Conservation (phyloP, 306 rosid species). For the Cucurbita pepo region DNA sequence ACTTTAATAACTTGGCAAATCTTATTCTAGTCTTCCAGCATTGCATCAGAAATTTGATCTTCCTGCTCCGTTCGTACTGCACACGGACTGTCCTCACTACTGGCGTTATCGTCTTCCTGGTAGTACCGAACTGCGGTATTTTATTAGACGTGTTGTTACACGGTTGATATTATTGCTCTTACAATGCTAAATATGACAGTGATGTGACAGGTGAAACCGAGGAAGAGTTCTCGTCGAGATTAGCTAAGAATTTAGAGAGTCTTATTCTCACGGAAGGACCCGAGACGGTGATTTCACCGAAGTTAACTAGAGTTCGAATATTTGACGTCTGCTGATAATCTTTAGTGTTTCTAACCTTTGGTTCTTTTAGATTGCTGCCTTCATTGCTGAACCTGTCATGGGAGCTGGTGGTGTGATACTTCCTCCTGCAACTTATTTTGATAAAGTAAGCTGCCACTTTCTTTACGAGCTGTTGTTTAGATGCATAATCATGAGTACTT, state of each 20-base stretch:
- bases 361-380: constrained; percentile 76
- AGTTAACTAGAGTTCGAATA: not conserved
- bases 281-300: constrained; percentile 44
- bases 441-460: constrained; percentile 35
- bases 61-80: constrained; percentile 85
- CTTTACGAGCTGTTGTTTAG: not conserved
- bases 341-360: not conserved
- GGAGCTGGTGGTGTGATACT: constrained; percentile 92
- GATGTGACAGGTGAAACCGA: constrained; percentile 72
- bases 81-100: constrained; percentile 94
- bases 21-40: constrained; percentile 60
- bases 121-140: constrained; percentile 13
- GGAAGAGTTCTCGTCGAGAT: constrained; percentile 80
- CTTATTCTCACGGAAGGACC: constrained; percentile 89
- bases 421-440: constrained; percentile 85
- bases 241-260: constrained; percentile 72
- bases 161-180: not conserved
- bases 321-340: constrained; percentile 4
- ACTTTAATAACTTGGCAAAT: not conserved
- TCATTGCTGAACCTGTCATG: constrained; percentile 93
- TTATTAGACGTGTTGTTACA: constrained; percentile 4
- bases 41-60: constrained; percentile 85
- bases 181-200: constrained; percentile 11
- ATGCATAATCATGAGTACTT: not conserved
- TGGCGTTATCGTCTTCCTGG: constrained; percentile 98